A percentile compares a stretch with the other conserved stretches of the same genome.
These are phyloP conservation scores for Thelephora aurantiotincta DNA, from an alignment of 768 basidiomycete genomes.

Conservation along the genomic window DNA sequence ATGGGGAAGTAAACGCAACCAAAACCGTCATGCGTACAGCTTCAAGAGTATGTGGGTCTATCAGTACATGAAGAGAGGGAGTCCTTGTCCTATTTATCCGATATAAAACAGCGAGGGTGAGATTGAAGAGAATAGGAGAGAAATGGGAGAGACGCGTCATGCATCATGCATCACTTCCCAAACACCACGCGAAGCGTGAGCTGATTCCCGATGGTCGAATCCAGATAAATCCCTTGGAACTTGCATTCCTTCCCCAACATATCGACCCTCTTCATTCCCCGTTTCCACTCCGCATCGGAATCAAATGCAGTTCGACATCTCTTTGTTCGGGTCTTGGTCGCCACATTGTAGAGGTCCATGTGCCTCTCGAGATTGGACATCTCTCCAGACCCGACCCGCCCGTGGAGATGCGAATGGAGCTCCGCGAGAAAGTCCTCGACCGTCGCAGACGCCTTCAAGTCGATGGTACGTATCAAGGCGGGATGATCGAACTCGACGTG, in stretches of 20 bases:
- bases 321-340: neutral
- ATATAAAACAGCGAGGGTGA: no score
- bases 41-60: no score
- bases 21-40: no score
- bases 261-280: neutral
- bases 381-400: neutral
- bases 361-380: neutral
- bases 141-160: no score
- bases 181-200: no score
- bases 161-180: no score
- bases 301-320: neutral
- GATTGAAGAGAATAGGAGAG: no score
- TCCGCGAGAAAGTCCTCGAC: neutral
- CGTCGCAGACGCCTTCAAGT: neutral
- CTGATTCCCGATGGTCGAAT: no score
- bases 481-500: neutral
- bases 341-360: neutral
- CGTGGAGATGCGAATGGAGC: neutral
- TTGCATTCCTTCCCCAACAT: neutral
- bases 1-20: no score
- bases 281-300: neutral
- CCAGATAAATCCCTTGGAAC: neutral
- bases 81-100: no score
- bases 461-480: neutral
- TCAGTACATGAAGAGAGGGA: no score